phyloP scores from a whole-genome alignment of 495 filamentous ascomycete species.

The Halenospora varia region DNA sequence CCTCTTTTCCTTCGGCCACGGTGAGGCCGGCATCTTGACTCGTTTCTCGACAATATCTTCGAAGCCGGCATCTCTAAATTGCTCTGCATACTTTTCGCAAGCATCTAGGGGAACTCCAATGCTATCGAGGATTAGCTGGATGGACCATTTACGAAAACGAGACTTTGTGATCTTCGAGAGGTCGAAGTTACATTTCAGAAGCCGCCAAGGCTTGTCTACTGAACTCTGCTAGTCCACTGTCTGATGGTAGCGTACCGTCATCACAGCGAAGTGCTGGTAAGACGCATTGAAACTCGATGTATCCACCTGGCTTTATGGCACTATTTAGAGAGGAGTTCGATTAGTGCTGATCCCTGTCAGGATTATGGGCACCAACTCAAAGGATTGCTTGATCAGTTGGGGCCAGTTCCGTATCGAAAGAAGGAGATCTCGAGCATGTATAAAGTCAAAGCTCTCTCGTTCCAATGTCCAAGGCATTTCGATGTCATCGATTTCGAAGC shows the following conservation, averaged over 20 bases:
- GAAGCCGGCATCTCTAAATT: slow-evolving; percentile 34
- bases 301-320: slow-evolving; percentile 21
- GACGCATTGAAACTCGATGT: slow-evolving; percentile 12
- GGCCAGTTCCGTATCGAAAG: slow-evolving; percentile 18
- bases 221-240: slow-evolving; percentile 8
- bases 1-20: slow-evolving; percentile 41
- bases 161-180: background rate
- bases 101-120: slow-evolving; percentile 1
- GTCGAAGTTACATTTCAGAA: background rate
- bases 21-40: slow-evolving; percentile 34
- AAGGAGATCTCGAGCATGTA: slow-evolving; percentile 23
- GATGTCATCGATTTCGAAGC: slow-evolving; percentile 33
- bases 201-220: slow-evolving; percentile 1
- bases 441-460: slow-evolving; percentile 29
- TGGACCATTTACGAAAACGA: background rate
- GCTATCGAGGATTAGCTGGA: background rate
- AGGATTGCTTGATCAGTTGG: slow-evolving; percentile 16
- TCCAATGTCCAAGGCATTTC: slow-evolving; percentile 29
- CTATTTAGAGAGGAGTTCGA: slow-evolving; percentile 11
- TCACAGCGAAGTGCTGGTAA: slow-evolving; percentile 12
- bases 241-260: slow-evolving; percentile 8
- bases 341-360: background rate
- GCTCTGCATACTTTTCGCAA: slow-evolving; percentile 2
- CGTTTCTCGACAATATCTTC: slow-evolving; percentile 25
- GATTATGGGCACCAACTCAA: slow-evolving; percentile 1